Conservation (phyloP, 2,329 filamentous ascomycete genomes). For the Onygena corvina region DNA sequence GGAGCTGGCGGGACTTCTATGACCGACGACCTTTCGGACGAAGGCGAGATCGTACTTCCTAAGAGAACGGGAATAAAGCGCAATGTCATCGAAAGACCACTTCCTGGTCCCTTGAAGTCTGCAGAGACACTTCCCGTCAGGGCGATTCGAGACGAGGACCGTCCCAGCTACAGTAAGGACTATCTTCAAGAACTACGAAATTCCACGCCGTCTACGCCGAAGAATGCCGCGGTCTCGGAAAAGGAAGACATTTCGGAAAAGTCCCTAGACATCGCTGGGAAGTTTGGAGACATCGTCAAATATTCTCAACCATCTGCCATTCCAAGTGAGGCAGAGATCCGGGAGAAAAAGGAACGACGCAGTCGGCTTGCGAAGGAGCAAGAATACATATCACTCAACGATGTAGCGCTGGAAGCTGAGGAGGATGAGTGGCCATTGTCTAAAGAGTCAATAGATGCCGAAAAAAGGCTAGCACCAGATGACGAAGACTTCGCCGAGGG, state of each 20-base stretch:
- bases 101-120: constrained; percentile 43
- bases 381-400: constrained; percentile 35
- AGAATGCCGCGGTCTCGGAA: constrained; percentile 33
- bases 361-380: constrained; percentile 66
- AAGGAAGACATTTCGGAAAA: constrained; percentile 31
- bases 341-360: constrained; percentile 78
- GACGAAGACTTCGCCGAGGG: constrained; percentile 90
- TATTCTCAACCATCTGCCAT: constrained; percentile 40
- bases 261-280: constrained; percentile 35
- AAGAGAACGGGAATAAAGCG: constrained; percentile 53
- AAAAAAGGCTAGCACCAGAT: constrained; percentile 65
- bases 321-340: constrained; percentile 72
- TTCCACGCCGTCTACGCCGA: constrained; percentile 73
- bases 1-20: constrained; percentile 8
- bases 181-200: constrained; percentile 75
- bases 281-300: constrained; percentile 36
- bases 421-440: constrained; percentile 39
- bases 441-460: constrained; percentile 49
- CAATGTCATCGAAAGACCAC: constrained; percentile 54
- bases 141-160: constrained; percentile 51
- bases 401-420: constrained; percentile 18
- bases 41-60: constrained; percentile 45
- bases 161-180: constrained; percentile 74
- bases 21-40: constrained; percentile 41
- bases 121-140: constrained; percentile 46